phyloP scores from a whole-genome alignment of 1,284 basidiomycete species.

The Hypsizygus ulmarius region DNA sequence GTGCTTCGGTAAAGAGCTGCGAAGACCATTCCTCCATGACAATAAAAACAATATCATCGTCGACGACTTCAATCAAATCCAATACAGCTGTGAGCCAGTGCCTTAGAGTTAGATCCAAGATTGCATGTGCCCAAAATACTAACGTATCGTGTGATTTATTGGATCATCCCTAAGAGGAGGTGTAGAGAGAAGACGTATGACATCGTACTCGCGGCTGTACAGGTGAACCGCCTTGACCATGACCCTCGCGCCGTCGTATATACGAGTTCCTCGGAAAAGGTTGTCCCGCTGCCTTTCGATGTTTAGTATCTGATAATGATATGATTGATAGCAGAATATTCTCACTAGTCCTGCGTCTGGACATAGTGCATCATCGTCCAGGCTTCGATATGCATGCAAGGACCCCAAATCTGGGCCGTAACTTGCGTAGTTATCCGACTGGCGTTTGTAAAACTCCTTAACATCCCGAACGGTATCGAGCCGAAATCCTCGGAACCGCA shows the following conservation, averaged over 20 bases:
- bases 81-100: slow-evolving; percentile 48
- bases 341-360: slow-evolving; percentile 67
- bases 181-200: slow-evolving; percentile 53
- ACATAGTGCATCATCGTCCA: slow-evolving; percentile 59
- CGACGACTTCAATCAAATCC: slow-evolving; percentile 53
- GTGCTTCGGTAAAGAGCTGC: slow-evolving; percentile 49
- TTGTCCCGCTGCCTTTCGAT: slow-evolving; percentile 54
- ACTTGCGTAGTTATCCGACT: slow-evolving; percentile 28
- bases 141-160: slow-evolving; percentile 75
- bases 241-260: slow-evolving; percentile 48
- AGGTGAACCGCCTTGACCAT: slow-evolving; percentile 67
- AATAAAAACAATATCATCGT: slow-evolving; percentile 60
- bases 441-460: slow-evolving; percentile 48
- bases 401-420: slow-evolving; percentile 28
- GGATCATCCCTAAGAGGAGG: slow-evolving; percentile 51
- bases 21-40: slow-evolving; percentile 80
- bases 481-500: slow-evolving; percentile 52
- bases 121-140: slow-evolving; percentile 23
- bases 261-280: slow-evolving; percentile 62
- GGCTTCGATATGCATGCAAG: slow-evolving; percentile 31
- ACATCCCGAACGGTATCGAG: slow-evolving; percentile 69
- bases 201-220: slow-evolving; percentile 58
- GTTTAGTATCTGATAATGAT: slow-evolving; percentile 7
- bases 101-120: slow-evolving; percentile 11
- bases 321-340: slow-evolving; percentile 12